Conservation (phyloP, 805 yeast genomes). For the Yarrowia sp. region DNA sequence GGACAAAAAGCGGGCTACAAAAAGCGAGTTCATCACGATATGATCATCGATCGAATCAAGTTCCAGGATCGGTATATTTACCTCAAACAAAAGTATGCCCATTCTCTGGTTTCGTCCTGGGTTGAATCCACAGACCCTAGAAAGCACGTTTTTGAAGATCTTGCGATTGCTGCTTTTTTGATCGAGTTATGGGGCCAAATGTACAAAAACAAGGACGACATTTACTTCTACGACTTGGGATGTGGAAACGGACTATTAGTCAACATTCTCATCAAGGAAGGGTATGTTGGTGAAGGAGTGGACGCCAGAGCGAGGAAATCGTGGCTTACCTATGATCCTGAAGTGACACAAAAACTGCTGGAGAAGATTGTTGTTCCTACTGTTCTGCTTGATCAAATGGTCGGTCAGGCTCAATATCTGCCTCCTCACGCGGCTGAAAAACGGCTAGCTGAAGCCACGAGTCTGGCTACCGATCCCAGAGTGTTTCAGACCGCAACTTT, state of each 20-base stretch:
- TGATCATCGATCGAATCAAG: conserved; percentile 77
- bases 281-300: conserved; percentile 80
- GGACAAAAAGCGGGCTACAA: conserved; percentile 87
- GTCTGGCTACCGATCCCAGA: conserved; percentile 26
- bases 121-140: conserved; percentile 93
- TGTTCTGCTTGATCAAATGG: conserved; percentile 57
- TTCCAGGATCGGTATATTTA: conserved; percentile 84
- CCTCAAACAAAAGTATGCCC: conserved; percentile 82
- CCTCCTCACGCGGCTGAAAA: conserved; percentile 19
- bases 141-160: conserved; percentile 95
- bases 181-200: conserved; percentile 81
- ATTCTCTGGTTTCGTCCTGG: conserved; percentile 79
- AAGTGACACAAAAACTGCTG: conserved; percentile 62
- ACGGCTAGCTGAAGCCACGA: conserved; percentile 5
- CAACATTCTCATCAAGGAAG: conserved; percentile 76
- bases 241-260: conserved; percentile 94
- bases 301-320: conserved; percentile 91
- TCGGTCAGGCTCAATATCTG: conserved; percentile 15
- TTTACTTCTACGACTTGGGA: conserved; percentile 87
- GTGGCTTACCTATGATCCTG: conserved; percentile 78
- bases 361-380: conserved; percentile 89
- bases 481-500: conserved; percentile 22
- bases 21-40: conserved; percentile 87
- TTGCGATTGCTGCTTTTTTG: conserved; percentile 92
- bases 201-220: conserved; percentile 53